phyloP scores from a whole-genome alignment of 768 basidiomycete genomes.

The Pisolithus tinctorius region DNA sequence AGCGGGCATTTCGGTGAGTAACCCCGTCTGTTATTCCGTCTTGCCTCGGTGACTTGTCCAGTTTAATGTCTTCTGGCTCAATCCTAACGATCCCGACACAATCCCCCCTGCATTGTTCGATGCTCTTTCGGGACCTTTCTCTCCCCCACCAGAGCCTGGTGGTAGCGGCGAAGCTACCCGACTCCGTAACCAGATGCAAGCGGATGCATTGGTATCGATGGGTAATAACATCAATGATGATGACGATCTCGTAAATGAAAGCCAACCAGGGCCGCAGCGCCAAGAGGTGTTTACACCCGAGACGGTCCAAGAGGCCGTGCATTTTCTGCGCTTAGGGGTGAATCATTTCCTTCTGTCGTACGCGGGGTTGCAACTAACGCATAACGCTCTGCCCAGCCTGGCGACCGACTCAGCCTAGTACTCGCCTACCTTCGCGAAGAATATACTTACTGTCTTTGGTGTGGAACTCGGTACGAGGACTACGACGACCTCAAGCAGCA shows the following conservation, averaged over 20 bases:
- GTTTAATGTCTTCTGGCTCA: constrained; percentile 81
- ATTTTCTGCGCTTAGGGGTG: constrained; percentile 64
- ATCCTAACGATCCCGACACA: constrained; percentile 55
- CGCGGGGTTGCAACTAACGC: constrained; percentile 7
- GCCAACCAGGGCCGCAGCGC: constrained; percentile 10
- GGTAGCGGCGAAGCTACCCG: constrained; percentile 31
- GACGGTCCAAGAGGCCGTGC: constrained; percentile 56
- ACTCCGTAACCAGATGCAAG: constrained; percentile 69
- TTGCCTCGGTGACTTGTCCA: constrained; percentile 21
- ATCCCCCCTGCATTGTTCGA: constrained; percentile 64
- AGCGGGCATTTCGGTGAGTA: constrained; percentile 46
- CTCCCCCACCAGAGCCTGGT: constrained; percentile 6
- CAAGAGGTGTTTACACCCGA: constrained; percentile 42
- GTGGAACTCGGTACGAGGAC: constrained; percentile 67
- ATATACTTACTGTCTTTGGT: constrained; percentile 85
- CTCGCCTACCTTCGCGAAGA: constrained; percentile 66
- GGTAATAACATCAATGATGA: constrained; percentile 29
- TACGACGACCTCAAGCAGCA: constrained; percentile 50
- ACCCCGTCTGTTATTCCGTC: constrained; percentile 4
- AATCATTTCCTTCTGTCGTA: constrained; percentile 12
- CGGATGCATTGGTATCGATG: constrained; percentile 58
- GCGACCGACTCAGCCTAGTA: constrained; percentile 60
- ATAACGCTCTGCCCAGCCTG: constrained; percentile 43
- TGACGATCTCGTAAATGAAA: constrained; percentile 18
- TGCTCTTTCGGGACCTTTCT: constrained; percentile 32